Conservation (phyloP, 176 grass and related monocot genomes). For the Triticum aestivum region DNA sequence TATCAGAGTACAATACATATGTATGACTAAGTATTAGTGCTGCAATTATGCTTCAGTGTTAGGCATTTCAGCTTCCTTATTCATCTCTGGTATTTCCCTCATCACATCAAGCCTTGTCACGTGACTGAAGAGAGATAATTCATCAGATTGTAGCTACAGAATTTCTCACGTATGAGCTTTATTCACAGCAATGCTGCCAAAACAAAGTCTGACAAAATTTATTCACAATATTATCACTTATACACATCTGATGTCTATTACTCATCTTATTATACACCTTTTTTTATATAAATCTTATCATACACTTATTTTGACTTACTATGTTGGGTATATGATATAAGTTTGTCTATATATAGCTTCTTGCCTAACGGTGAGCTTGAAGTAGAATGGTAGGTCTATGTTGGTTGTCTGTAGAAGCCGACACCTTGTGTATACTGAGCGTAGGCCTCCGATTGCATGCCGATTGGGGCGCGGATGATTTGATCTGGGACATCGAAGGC, state of each 20-base stretch:
- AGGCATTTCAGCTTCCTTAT: background rate
- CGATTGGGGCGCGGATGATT: conserved; percentile 84
- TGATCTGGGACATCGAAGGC: conserved; percentile 87
- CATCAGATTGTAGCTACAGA: background rate
- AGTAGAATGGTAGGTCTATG: background rate
- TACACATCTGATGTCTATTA: conserved; percentile 16
- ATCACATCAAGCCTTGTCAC: background rate
- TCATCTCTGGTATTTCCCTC: background rate
- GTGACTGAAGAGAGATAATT: background rate
- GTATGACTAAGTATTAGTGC: conserved; percentile 6
- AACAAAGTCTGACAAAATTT: background rate
- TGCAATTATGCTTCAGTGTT: background rate
- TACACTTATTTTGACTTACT: background rate
- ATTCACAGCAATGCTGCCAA: background rate
- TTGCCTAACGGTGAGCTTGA: background rate
- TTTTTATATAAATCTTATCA: background rate
- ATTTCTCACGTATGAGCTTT: background rate
- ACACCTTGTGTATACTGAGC: conserved; percentile 74
- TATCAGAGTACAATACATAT: background rate
- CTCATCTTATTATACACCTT: background rate
- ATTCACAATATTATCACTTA: conserved; percentile 2
- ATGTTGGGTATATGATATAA: background rate
- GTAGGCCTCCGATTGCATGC: conserved; percentile 82
- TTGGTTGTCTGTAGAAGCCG: conserved; percentile 54
- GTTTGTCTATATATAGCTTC: background rate